Evolutionary conservation across 1,284 basidiomycete genomes (phyloP), one percentile per base, ranked within the genome.

Genomic region (Austroboletus olivaceoglutinosus): DNA sequence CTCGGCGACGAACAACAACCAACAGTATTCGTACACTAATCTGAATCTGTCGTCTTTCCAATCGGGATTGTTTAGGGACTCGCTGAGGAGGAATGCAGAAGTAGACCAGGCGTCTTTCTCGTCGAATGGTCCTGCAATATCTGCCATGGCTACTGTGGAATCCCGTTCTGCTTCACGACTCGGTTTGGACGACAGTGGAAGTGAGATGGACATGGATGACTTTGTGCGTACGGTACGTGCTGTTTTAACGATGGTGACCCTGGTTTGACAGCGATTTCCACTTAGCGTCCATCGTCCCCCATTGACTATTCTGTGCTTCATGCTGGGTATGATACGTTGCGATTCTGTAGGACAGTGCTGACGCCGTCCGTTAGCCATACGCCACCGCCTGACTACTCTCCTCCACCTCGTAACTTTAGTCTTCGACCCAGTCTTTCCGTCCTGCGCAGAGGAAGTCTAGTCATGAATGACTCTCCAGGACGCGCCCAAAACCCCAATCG

Each of bases 1-100:
- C 15, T 12, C 55, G 21, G 39, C 47, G n/a, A 38, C 50, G 31
- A 61, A 52, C 41, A 52, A 31, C 19, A 45, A 25, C 18, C 60
- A 53, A 36, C 62, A 49, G 12, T 67, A 70, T 40, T 66, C 68
- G 6, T 70, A 69, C 43, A 56, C 55, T 45, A 68, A 63, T 31
- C 23, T 69, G 22, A 64, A 70, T 25, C 47, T 69, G 6, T 55
- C 66, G n/a, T 52, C 67, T 30, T 67, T 70, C 48, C 63, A 68
- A 33, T 63, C 68, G 19, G 65, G 65, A 3, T 31, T 70, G 19
- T 67, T 70, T 45, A 62, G 65, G 22, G 65, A 67, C 52, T 69
- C 65, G 22, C 19, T 70, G 10, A 61, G 62, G 51, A 67, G 65
- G 31, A 67, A 68, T 30, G 64, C 48, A n/a, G 68, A 69, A 33